Conservation (phyloP, 306 rosid species). For the Lathyrus oleraceus region DNA sequence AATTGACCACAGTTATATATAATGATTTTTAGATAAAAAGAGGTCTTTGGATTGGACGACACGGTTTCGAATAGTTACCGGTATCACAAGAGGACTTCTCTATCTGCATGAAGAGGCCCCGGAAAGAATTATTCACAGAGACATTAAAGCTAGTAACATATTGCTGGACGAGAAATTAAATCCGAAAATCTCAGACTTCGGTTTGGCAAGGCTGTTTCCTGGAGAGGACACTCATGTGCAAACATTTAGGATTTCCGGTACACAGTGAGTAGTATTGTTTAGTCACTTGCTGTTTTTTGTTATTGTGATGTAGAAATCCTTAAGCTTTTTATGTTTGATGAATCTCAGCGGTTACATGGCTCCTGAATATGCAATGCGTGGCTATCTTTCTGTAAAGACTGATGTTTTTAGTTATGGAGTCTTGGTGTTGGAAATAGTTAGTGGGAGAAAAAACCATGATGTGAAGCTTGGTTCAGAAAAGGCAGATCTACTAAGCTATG, state of each 20-base stretch:
- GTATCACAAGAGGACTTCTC: slow-evolving; percentile 77
- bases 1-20: slow-evolving; percentile 22
- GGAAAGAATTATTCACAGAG: slow-evolving; percentile 81
- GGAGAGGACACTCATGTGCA: slow-evolving; percentile 86
- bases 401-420: slow-evolving; percentile 91
- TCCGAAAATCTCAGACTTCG: slow-evolving; percentile 88
- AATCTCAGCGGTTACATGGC: slow-evolving; percentile 85
- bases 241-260: slow-evolving; percentile 86
- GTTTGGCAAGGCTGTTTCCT: slow-evolving; percentile 89
- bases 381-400: slow-evolving; percentile 80
- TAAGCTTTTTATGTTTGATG: slow-evolving; percentile 25
- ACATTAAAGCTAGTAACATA: slow-evolving; percentile 89
- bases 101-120: slow-evolving; percentile 92
- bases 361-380: slow-evolving; percentile 87
- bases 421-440: slow-evolving; percentile 73
- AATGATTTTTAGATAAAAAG: slow-evolving; percentile 57
- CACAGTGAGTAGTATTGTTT: slow-evolving; percentile 71
- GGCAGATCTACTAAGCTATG: slow-evolving; percentile 75
- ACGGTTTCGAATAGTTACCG: slow-evolving; percentile 60
- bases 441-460: slow-evolving; percentile 79
- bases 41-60: slow-evolving; percentile 74
- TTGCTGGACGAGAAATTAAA: slow-evolving; percentile 69
- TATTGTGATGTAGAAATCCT: slow-evolving; percentile 29
- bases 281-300: slow-evolving; percentile 11
- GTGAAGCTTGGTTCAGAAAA: slow-evolving; percentile 51